Conservation (phyloP, 2,329 filamentous ascomycete genomes). For the Fusarium sp. region DNA sequence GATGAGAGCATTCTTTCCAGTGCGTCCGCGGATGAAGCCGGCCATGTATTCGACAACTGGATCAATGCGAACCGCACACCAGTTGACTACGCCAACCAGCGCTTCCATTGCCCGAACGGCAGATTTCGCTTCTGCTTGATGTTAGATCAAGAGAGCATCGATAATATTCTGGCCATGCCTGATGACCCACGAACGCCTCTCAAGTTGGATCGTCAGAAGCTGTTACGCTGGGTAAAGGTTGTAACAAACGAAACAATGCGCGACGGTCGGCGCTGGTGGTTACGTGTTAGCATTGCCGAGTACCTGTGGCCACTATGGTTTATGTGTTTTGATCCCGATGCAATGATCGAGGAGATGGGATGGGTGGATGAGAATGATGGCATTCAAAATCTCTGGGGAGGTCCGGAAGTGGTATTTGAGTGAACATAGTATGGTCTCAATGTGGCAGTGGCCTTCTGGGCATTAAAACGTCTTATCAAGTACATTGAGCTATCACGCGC, state of each 20-base stretch:
- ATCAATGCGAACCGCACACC: conserved; percentile 2
- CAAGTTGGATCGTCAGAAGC: neutral
- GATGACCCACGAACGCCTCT: conserved; percentile 21
- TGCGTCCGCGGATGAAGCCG: conserved; percentile 19
- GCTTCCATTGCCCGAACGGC: conserved; percentile 15
- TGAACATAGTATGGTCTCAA: neutral
- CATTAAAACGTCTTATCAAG: neutral
- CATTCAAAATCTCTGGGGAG: conserved; percentile 33
- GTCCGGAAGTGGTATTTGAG: neutral
- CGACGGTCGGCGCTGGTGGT: conserved; percentile 22
- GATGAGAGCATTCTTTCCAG: conserved; percentile 24
- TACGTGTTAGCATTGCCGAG: conserved; percentile 28
- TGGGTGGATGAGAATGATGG: conserved; percentile 25
- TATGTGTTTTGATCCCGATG: conserved; percentile 15
- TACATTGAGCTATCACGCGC: neutral
- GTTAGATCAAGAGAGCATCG: conserved; percentile 39
- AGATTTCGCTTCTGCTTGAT: conserved; percentile 38
- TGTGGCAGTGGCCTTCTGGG: neutral
- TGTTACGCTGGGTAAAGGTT: conserved; percentile 32
- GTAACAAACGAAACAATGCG: conserved; percentile 23
- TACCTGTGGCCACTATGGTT: conserved; percentile 33
- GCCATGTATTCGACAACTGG: neutral
- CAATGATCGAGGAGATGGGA: conserved; percentile 24
- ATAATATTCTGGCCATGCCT: conserved; percentile 37
- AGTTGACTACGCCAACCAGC: neutral